Conservation (phyloP, 2,329 filamentous ascomycete species). For the Fusarium succisae region DNA sequence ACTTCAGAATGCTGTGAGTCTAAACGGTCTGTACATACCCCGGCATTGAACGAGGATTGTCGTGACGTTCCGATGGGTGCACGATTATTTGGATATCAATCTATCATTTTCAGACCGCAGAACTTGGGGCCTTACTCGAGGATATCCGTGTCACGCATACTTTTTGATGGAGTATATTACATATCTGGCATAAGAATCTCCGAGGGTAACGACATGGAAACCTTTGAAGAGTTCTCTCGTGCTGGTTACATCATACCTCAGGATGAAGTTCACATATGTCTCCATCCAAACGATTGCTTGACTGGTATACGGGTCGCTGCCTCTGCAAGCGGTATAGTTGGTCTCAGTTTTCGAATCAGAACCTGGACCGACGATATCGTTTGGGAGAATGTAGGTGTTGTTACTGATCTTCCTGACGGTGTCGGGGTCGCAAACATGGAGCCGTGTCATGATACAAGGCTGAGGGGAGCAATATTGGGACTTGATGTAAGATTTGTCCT, state of each 20-base stretch:
- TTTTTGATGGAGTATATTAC: not conserved
- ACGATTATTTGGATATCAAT: not conserved
- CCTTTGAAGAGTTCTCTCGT: not conserved
- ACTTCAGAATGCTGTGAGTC: not conserved
- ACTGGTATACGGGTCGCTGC: not conserved
- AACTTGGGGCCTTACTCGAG: rapidly evolving
- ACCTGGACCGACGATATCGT: not conserved
- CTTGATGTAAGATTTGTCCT: not conserved
- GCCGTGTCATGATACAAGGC: not conserved
- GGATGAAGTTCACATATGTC: not conserved
- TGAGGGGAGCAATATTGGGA: not conserved
- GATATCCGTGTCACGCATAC: not conserved
- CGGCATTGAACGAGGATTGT: not conserved
- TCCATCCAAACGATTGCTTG: not conserved
- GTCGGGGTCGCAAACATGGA: not conserved
- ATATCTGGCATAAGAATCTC: not conserved
- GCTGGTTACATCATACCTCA: not conserved
- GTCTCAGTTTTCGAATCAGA: not conserved
- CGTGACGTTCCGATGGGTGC: not conserved
- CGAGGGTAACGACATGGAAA: rapidly evolving
- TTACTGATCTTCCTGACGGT: not conserved
- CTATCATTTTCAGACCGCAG: not conserved
- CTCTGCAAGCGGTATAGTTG: not conserved
- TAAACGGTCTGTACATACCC: not conserved
- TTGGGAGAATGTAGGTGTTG: not conserved